Percentiles rank a stretch among this genome's conserved stretches.
Conservation (phyloP, 306 rosid genomes). For the Fragaria iinumae region DNA sequence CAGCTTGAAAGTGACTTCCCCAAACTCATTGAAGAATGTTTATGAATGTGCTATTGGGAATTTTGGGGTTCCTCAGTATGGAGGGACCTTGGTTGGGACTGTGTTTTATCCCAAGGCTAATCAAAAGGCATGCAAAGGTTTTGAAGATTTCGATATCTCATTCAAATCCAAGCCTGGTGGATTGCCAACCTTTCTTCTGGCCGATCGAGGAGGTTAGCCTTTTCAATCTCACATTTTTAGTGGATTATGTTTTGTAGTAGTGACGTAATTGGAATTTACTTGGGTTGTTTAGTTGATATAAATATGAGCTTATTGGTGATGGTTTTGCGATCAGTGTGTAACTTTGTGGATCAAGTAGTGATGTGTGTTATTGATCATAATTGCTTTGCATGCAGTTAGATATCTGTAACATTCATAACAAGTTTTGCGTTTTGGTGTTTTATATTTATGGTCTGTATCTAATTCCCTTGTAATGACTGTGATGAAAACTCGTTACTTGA, state of each 20-base stretch:
- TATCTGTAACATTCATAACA: neutral
- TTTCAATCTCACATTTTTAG: neutral
- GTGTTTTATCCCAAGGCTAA: slow-evolving; percentile 72
- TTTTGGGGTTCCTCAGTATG: slow-evolving; percentile 92
- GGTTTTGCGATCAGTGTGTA: neutral
- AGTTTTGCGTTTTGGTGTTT: neutral
- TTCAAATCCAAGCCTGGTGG: slow-evolving; percentile 69
- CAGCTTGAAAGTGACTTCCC: slow-evolving; percentile 69
- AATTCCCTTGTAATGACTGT: neutral
- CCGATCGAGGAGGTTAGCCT: slow-evolving; percentile 86
- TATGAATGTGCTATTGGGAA: slow-evolving; percentile 95
- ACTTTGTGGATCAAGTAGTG: neutral
- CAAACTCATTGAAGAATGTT: slow-evolving; percentile 53
- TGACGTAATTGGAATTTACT: neutral
- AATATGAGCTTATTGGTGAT: neutral
- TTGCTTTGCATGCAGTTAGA: neutral
- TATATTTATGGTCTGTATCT: neutral
- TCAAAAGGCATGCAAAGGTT: slow-evolving; percentile 67
- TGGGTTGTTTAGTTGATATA: neutral
- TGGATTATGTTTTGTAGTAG: neutral
- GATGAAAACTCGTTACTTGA: neutral
- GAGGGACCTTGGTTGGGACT: slow-evolving; percentile 83
- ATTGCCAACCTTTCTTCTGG: slow-evolving; percentile 76
- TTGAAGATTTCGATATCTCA: slow-evolving; percentile 47
- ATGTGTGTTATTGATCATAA: neutral